Conservation (phyloP, 345 rosid genomes). For the Lepidium aucheri region DNA sequence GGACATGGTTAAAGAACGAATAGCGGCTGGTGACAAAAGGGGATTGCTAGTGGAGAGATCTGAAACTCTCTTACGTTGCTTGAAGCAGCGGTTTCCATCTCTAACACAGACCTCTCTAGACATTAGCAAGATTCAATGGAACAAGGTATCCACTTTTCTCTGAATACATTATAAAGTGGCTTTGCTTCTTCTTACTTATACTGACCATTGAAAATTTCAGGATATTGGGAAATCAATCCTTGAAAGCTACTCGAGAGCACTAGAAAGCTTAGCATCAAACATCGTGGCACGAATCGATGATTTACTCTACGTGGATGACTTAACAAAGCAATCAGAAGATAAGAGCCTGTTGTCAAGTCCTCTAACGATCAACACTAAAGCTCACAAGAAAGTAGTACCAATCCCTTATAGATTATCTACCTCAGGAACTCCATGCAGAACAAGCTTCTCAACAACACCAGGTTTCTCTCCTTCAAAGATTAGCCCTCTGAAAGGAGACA, state of each 20-base stretch:
- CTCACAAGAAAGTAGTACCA: slow-evolving; percentile 51
- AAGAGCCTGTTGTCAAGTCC: slow-evolving; percentile 45
- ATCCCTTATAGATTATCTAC: slow-evolving; percentile 50
- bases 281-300: slow-evolving; percentile 85
- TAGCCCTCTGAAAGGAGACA: slow-evolving; percentile 64
- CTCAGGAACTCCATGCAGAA: slow-evolving; percentile 58
- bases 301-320: slow-evolving; percentile 78
- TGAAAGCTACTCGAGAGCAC: slow-evolving; percentile 91
- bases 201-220: slow-evolving; percentile 27
- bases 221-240: slow-evolving; percentile 91
- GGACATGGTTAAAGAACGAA: slow-evolving; percentile 86
- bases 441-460: slow-evolving; percentile 54
- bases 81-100: slow-evolving; percentile 85
- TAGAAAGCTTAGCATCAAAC: slow-evolving; percentile 87
- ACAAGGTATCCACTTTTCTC: slow-evolving; percentile 51
- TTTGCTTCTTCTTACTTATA: neutral
- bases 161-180: neutral
- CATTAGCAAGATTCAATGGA: slow-evolving; percentile 86
- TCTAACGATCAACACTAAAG: slow-evolving; percentile 43
- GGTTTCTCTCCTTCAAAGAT: slow-evolving; percentile 54
- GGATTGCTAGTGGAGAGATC: slow-evolving; percentile 90
- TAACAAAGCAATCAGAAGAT: slow-evolving; percentile 62
- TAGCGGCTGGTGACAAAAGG: slow-evolving; percentile 79
- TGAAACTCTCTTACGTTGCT: slow-evolving; percentile 74
- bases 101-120: slow-evolving; percentile 84